Percentiles rank a stretch among this genome's conserved stretches.
These are phyloP conservation scores for Xerocomus spinulosus DNA, from an alignment of 768 basidiomycete genomes.

Conservation along the genomic window DNA sequence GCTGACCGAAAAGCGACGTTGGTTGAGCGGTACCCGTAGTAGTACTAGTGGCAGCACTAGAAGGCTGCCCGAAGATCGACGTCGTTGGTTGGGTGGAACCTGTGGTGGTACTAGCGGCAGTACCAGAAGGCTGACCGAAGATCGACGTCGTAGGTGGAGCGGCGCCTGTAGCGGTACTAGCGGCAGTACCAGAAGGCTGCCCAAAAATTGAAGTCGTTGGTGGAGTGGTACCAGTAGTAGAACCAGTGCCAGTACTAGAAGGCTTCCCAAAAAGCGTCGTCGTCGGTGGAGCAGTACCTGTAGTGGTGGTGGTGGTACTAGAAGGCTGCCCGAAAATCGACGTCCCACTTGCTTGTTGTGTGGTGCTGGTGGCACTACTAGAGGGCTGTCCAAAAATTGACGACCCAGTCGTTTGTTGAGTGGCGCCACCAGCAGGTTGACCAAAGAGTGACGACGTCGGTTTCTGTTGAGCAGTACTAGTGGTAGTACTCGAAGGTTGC, in stretches of 20 bases:
- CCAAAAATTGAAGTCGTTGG: constrained; percentile 8
- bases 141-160: constrained; percentile 18
- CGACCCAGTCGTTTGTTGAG: constrained; percentile 13
- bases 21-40: no score
- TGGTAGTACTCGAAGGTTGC: constrained; percentile 3
- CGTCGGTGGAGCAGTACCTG: no score
- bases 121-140: constrained; percentile 19
- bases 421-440: constrained; percentile 6
- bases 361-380: neutral
- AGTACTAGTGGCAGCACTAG: neutral
- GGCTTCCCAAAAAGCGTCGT: constrained; percentile 10
- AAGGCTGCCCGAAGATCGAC: constrained; percentile 11
- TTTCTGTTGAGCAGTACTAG: constrained; percentile 10
- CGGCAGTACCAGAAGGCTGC: constrained; percentile 8
- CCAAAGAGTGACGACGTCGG: constrained; percentile 7
- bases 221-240: constrained; percentile 6
- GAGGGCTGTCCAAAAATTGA: constrained; percentile 25
- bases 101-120: neutral
- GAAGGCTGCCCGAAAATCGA: constrained; percentile 12
- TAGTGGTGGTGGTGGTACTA: neutral
- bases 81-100: neutral
- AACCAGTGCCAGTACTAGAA: neutral
- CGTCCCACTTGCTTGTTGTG: neutral
- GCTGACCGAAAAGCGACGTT: constrained; percentile 19
- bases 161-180: no score